Evolutionary conservation across 2,329 filamentous ascomycete species (phyloP).

Genomic region (Fusarium pininemorale): DNA sequence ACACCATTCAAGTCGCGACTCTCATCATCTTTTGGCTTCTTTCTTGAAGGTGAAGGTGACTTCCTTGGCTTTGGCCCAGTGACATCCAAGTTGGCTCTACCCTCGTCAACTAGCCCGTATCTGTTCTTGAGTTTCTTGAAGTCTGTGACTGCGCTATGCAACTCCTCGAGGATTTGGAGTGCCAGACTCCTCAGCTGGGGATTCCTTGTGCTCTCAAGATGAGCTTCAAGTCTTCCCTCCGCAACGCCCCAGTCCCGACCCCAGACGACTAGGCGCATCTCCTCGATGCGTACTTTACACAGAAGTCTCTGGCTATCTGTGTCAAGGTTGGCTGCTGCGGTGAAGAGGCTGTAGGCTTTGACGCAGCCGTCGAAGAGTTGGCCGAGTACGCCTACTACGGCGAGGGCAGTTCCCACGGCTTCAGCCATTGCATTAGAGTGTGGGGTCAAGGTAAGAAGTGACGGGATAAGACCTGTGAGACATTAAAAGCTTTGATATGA

Average conservation of each 20-base stretch:
- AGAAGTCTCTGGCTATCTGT: constrained; percentile 54
- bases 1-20: constrained; percentile 26
- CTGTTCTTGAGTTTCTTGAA: constrained; percentile 53
- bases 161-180: constrained; percentile 53
- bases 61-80: constrained; percentile 21
- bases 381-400: constrained; percentile 55
- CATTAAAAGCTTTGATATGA: background rate
- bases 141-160: constrained; percentile 56
- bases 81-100: constrained; percentile 12
- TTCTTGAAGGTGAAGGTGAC: constrained; percentile 37
- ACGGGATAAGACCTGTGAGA: background rate
- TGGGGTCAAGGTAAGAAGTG: background rate
- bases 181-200: constrained; percentile 52
- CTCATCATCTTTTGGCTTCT: constrained; percentile 38
- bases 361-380: constrained; percentile 59
- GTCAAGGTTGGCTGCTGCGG: constrained; percentile 53
- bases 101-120: constrained; percentile 53
- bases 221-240: constrained; percentile 55
- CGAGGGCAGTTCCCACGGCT: constrained; percentile 53
- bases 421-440: constrained; percentile 45
- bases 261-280: constrained; percentile 59
- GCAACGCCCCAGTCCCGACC: constrained; percentile 59
- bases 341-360: constrained; percentile 57
- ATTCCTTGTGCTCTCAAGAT: constrained; percentile 50
- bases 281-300: constrained; percentile 60